Conservation (phyloP, 2,329 filamentous ascomycete species). For the Pseudogymnoascus sp. region DNA sequence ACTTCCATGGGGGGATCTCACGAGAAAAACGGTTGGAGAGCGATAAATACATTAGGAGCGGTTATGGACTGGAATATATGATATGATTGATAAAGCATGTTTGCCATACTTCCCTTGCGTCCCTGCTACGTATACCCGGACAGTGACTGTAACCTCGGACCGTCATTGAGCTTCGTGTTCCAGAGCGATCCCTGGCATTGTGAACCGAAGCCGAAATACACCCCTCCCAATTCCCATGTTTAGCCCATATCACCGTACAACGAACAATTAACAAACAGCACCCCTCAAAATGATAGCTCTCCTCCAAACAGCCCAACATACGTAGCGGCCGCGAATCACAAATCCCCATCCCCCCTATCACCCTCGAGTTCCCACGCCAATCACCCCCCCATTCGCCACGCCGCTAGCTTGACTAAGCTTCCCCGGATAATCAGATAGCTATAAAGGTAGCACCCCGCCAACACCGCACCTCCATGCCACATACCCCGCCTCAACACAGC, state of each 20-base stretch:
- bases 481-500: neutral
- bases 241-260: neutral
- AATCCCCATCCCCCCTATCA: neutral
- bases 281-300: neutral
- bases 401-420: neutral
- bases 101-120: neutral
- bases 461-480: neutral
- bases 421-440: neutral
- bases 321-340: neutral
- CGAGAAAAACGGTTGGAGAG: neutral
- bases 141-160: neutral
- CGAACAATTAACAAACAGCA: neutral
- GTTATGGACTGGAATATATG: neutral
- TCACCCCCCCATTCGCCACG: neutral
- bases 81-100: neutral
- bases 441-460: conserved; percentile 1
- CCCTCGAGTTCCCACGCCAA: neutral
- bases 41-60: neutral
- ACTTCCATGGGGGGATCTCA: neutral
- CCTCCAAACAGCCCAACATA: neutral
- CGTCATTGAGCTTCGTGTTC: neutral
- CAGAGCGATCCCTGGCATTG: neutral
- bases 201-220: neutral
- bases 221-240: neutral
- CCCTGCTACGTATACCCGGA: neutral